Evolutionary conservation across 164 flowering plant genomes (phyloP).

Genomic region (Nelumbo lutea): DNA sequence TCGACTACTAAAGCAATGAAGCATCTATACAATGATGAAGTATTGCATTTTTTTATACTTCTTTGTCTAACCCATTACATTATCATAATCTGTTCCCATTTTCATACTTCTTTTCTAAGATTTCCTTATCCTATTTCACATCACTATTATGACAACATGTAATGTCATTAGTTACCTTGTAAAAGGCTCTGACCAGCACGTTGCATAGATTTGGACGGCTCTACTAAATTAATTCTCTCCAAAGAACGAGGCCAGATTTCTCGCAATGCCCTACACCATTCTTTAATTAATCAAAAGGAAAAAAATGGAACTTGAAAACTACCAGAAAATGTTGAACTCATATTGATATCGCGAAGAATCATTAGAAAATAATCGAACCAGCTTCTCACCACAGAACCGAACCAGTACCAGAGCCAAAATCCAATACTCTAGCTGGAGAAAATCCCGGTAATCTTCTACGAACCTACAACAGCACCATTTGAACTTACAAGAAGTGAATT

Average conservation of each 20-base stretch:
- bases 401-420: slow-evolving; percentile 97
- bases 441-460: slow-evolving; percentile 78
- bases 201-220: slow-evolving; percentile 96
- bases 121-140: no score
- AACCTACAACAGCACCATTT: slow-evolving; percentile 38
- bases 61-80: no score
- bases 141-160: neutral
- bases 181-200: slow-evolving; percentile 75
- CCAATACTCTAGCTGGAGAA: slow-evolving; percentile 72
- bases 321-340: neutral
- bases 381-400: slow-evolving; percentile 80
- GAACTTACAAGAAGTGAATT: neutral
- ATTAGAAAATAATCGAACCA: neutral
- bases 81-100: no score
- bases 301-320: neutral
- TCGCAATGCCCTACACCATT: slow-evolving; percentile 66
- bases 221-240: slow-evolving; percentile 67
- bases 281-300: neutral
- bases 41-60: no score
- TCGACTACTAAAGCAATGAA: no score
- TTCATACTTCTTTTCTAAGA: no score
- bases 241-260: slow-evolving; percentile 87
- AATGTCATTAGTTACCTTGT: slow-evolving; percentile 40
- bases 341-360: neutral
- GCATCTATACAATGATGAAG: no score